phyloP scores from a whole-genome alignment of 2,329 filamentous ascomycete genomes.

The Neonectria ditissima region DNA sequence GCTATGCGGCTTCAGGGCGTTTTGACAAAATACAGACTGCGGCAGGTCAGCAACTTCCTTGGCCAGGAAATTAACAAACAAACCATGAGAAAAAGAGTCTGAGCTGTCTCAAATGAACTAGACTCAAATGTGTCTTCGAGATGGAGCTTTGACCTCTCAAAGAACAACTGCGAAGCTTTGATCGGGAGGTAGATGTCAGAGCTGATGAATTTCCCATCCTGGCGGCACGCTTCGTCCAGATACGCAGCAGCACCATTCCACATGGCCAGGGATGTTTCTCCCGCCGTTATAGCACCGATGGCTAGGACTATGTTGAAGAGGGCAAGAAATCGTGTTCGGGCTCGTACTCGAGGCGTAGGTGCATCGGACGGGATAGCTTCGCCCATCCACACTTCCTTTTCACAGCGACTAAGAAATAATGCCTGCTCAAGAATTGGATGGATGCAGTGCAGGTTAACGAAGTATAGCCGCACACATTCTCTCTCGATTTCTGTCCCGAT shows the following conservation, averaged over 20 bases:
- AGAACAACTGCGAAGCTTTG: slow-evolving; percentile 18
- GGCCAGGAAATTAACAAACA: neutral
- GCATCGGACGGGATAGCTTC: neutral
- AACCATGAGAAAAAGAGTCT: slow-evolving; percentile 28
- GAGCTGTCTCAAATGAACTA: slow-evolving; percentile 21
- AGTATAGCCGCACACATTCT: slow-evolving; percentile 24
- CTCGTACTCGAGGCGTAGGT: slow-evolving; percentile 2
- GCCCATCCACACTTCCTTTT: slow-evolving; percentile 12
- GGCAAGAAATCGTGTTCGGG: slow-evolving; percentile 17
- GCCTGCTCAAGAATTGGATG: slow-evolving; percentile 23
- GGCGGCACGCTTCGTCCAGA: neutral
- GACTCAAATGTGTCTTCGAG: slow-evolving; percentile 24
- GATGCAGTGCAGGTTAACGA: slow-evolving; percentile 23
- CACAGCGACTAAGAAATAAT: slow-evolving; percentile 13
- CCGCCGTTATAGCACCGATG: slow-evolving; percentile 20
- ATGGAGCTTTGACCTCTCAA: slow-evolving; percentile 15
- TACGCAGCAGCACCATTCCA: slow-evolving; percentile 12
- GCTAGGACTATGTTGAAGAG: slow-evolving; percentile 25
- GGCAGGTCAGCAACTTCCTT: neutral
- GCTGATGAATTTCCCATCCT: slow-evolving; percentile 7
- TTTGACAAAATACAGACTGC: slow-evolving; percentile 26
- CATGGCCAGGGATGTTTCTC: slow-evolving; percentile 10
- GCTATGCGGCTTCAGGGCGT: slow-evolving; percentile 26
- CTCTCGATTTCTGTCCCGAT: slow-evolving; percentile 9
- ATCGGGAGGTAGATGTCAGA: slow-evolving; percentile 11